Evolutionary conservation across 129 eudicot genomes (phyloP), one percentile per base, ranked within the genome.

Genomic region (Flaveria bidentis): DNA sequence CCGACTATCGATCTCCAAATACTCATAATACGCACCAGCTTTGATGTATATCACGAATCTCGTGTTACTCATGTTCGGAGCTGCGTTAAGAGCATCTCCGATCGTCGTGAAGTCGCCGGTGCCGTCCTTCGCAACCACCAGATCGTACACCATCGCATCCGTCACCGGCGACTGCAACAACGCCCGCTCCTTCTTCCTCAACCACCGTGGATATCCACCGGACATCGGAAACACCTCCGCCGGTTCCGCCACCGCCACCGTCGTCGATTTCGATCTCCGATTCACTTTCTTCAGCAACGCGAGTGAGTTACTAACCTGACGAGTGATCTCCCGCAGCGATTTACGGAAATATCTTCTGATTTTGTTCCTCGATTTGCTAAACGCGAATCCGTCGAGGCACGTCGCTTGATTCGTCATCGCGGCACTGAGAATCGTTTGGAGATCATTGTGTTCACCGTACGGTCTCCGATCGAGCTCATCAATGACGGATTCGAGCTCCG

Each of bases 41-140:
- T 91, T 91, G 51, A 91, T 81, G 60, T 91, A 81, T 28, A 91
- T 91, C 6, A 87, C 90, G 71, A 86, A 87, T n/a, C 95, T 83
- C 22, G 83, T 63, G 23, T 82, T 80, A n/a, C 92, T 74, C 28
- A 86, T 84, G 13, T 88, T 77, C 9, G 97, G 97, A 9, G 89
- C 87, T 0, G 76, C 80, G 22, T 81, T 84, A 22, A 91, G 82
- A 0, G 97, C 92, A 14, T 84, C 95, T 4, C 41, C 74, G n/a
- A 91, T 81, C 0, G 92, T 91, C 71, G 80, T 81, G 41, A 76
- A 91, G 22, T 88, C 69, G 5, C 97, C 97, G 47, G 87, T 85
- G 1, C 97, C 97, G 67, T 91, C 97, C n/a, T 86, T 87, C 0
- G 97, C 97, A 66, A 91, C 95, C 36, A 88, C 90, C 16, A 83